Evolutionary conservation across 1,284 basidiomycete genomes (phyloP).

Genomic region (Cutaneotrichosporon sp.): DNA sequence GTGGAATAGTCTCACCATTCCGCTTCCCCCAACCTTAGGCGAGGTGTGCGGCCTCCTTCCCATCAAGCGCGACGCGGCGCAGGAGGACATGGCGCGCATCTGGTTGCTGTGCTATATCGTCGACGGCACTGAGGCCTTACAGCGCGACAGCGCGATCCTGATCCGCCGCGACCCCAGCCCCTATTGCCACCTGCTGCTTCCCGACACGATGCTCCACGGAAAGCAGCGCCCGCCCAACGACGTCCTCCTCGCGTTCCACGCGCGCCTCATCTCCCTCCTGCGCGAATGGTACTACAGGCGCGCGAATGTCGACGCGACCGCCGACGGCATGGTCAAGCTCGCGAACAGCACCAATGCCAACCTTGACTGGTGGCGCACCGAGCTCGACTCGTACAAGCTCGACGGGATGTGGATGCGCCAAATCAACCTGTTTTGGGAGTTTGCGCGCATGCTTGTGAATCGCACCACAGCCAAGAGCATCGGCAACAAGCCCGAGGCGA

Average conservation of each 20-base stretch:
- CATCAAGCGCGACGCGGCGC: constrained; percentile 35
- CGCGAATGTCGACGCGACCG: not conserved
- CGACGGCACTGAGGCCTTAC: constrained; percentile 36
- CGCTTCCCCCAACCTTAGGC: constrained; percentile 31
- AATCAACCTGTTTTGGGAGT: constrained; percentile 38
- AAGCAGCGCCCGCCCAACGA: constrained; percentile 30
- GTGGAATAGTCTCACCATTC: constrained; percentile 26
- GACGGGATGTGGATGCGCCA: constrained; percentile 21
- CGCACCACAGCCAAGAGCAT: constrained; percentile 31
- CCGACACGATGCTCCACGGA: constrained; percentile 21
- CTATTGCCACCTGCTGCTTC: constrained; percentile 31
- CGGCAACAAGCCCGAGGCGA: constrained; percentile 16
- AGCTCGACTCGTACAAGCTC: constrained; percentile 26
- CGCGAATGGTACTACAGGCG: constrained; percentile 34
- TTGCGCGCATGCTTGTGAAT: constrained; percentile 39
- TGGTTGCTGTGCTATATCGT: constrained; percentile 50
- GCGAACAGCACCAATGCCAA: constrained; percentile 29
- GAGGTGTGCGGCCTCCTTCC: constrained; percentile 39
- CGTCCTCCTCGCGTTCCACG: constrained; percentile 42
- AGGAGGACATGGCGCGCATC: constrained; percentile 41
- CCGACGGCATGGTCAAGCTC: constrained; percentile 19
- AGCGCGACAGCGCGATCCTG: constrained; percentile 24
- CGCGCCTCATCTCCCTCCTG: constrained; percentile 38
- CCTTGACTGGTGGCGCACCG: constrained; percentile 37
- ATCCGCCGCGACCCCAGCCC: constrained; percentile 30